A percentile compares a stretch with the other conserved stretches of the same genome.
Evolutionary conservation across 1,284 basidiomycete genomes (phyloP).

Genomic region (Trichosporon ovoides): DNA sequence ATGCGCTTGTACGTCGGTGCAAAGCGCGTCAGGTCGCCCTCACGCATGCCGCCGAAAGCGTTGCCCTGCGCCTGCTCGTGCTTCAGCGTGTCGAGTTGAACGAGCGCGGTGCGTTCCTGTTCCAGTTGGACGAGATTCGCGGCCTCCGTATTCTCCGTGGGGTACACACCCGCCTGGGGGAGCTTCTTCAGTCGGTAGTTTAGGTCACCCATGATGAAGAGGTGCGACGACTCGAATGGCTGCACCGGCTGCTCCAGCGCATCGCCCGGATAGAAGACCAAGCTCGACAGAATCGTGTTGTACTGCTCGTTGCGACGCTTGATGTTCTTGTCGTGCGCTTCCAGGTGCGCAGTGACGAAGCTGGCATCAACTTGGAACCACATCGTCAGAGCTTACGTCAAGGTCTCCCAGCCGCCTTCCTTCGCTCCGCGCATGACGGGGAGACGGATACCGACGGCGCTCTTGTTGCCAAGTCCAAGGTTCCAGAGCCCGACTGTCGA

Average conservation of each 20-base stretch:
- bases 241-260: slow-evolving; percentile 54
- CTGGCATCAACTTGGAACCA: slow-evolving; percentile 51
- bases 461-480: slow-evolving; percentile 85
- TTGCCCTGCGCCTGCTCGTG: slow-evolving; percentile 60
- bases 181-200: slow-evolving; percentile 75
- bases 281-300: slow-evolving; percentile 66
- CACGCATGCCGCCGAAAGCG: slow-evolving; percentile 66
- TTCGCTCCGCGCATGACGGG: slow-evolving; percentile 56
- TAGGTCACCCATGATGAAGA: slow-evolving; percentile 82
- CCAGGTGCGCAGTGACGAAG: slow-evolving; percentile 85
- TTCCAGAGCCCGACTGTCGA: slow-evolving; percentile 43
- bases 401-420: slow-evolving; percentile 62
- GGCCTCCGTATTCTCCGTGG: slow-evolving; percentile 29
- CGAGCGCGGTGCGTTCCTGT: slow-evolving; percentile 59
- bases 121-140: slow-evolving; percentile 51
- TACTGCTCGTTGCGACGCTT: slow-evolving; percentile 72
- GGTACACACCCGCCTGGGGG: slow-evolving; percentile 43
- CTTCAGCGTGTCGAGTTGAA: slow-evolving; percentile 71
- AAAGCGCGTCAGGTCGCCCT: slow-evolving; percentile 79
- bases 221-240: slow-evolving; percentile 72
- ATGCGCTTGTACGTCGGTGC: slow-evolving; percentile 82
- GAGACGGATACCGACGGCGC: slow-evolving; percentile 83
- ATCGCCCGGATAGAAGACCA: slow-evolving; percentile 67
- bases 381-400: slow-evolving; percentile 61
- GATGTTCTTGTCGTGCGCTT: slow-evolving; percentile 73